phyloP scores from a whole-genome alignment of 345 rosid species.

The Hypericum androsaemum region DNA sequence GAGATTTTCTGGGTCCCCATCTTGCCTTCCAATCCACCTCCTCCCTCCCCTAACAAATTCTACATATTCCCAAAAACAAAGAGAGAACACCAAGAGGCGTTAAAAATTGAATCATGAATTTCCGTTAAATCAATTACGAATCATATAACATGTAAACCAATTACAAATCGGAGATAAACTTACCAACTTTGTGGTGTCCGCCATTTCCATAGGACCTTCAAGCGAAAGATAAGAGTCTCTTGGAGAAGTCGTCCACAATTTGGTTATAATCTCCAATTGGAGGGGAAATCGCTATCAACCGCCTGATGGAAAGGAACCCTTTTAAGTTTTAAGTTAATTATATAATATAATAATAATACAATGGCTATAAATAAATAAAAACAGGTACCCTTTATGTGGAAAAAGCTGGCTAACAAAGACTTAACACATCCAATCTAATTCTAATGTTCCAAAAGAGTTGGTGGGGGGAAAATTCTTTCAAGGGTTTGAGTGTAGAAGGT shows the following conservation, averaged over 20 bases:
- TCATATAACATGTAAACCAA: neutral
- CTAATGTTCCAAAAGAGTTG: no score
- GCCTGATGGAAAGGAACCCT: conserved; percentile 14
- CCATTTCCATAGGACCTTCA: conserved; percentile 19
- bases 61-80: neutral
- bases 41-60: neutral
- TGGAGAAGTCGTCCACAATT: no score
- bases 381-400: neutral
- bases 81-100: neutral
- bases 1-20: conserved; percentile 24
- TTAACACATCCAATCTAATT: no score
- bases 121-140: neutral
- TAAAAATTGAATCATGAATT: neutral
- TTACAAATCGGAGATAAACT: conserved; percentile 13
- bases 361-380: neutral
- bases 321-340: conserved; percentile 17
- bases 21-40: conserved; percentile 13
- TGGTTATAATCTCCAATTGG: no score
- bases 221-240: no score
- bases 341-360: neutral
- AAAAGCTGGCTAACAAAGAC: no score
- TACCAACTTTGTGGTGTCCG: conserved; percentile 50
- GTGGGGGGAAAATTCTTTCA: no score
- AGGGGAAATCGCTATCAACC: conserved; percentile 8
- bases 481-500: no score